Conservation (phyloP, 2,329 filamentous ascomycete genomes). For the Clonostachys solani region DNA sequence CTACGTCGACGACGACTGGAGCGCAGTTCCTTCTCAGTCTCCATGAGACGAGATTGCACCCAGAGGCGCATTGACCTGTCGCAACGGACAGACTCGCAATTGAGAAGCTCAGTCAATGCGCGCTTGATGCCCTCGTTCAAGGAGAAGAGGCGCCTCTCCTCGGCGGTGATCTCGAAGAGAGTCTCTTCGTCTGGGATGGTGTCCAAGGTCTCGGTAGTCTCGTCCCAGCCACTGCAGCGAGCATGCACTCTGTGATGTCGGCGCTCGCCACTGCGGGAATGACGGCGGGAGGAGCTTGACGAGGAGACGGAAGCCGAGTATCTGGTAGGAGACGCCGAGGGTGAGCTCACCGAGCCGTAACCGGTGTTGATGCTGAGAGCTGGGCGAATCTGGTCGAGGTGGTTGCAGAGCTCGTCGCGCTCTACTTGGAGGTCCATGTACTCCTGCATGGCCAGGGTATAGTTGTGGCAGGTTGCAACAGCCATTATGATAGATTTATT, state of each 20-base stretch:
- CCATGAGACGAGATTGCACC: constrained; percentile 55
- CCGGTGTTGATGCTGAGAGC: constrained; percentile 23
- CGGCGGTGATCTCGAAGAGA: constrained; percentile 41
- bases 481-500: too few species aligned
- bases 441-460: constrained; percentile 46
- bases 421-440: constrained; percentile 50
- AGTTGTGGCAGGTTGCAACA: constrained; percentile 16
- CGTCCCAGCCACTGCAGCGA: constrained; percentile 26
- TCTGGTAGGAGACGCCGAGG: constrained; percentile 57
- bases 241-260: constrained; percentile 15
- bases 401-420: constrained; percentile 46
- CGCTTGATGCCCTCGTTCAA: constrained; percentile 60
- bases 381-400: constrained; percentile 46
- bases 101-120: constrained; percentile 56
- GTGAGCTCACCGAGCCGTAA: constrained; percentile 30
- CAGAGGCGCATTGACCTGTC: constrained; percentile 50
- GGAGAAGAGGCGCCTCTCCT: constrained; percentile 48
- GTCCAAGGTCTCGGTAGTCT: constrained; percentile 15
- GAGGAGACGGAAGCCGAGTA: constrained; percentile 44
- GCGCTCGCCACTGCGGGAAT: constrained; percentile 24
- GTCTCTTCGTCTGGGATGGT: constrained; percentile 43
- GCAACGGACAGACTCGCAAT: constrained; percentile 49
- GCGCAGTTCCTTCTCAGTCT: constrained; percentile 55
- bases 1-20: constrained; percentile 45
- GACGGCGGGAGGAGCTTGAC: constrained; percentile 33